Conservation (phyloP, 306 rosid genomes). For the Glycine latifolia region DNA sequence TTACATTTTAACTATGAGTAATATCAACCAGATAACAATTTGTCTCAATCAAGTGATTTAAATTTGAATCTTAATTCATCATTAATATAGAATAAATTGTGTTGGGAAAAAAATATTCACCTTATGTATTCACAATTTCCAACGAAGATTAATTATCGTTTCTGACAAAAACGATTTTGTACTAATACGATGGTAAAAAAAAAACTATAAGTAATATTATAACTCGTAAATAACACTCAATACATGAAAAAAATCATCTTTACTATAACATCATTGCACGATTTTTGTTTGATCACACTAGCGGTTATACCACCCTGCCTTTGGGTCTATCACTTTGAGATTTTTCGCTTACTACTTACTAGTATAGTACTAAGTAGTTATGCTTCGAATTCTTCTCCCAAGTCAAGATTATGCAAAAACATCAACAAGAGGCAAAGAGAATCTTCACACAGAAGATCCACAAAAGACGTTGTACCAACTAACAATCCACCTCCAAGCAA, state of each 20-base stretch:
- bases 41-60: too few species aligned
- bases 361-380: not conserved
- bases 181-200: too few species aligned
- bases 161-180: too few species aligned
- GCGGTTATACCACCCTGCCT: too few species aligned
- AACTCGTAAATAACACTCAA: not conserved
- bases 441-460: not conserved
- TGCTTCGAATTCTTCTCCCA: not conserved
- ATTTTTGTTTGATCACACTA: not conserved
- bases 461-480: not conserved
- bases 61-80: too few species aligned
- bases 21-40: too few species aligned
- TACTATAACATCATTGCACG: not conserved
- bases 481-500: not conserved
- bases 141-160: too few species aligned
- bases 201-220: not conserved
- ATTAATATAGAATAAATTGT: too few species aligned
- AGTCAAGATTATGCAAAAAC: constrained; percentile 6
- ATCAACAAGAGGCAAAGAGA: not conserved
- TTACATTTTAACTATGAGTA: not conserved
- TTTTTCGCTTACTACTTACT: too few species aligned
- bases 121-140: too few species aligned
- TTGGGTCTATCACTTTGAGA: too few species aligned
- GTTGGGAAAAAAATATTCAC: too few species aligned
- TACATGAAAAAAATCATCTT: not conserved